These are phyloP conservation scores for Pachysolen tannophilus DNA, from an alignment of 805 yeast species.

Conservation along the genomic window DNA sequence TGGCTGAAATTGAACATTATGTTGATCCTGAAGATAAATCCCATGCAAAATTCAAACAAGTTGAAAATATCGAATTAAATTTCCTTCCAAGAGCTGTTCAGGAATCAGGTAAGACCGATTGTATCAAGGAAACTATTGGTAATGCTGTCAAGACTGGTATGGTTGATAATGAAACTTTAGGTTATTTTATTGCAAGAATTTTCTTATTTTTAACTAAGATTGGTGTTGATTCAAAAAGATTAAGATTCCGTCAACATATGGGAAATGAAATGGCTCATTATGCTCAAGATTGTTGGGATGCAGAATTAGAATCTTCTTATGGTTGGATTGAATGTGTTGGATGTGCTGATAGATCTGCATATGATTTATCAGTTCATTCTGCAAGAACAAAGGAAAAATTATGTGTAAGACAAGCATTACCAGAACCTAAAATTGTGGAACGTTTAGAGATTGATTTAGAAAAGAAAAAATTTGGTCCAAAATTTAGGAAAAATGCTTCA, in stretches of 20 bases:
- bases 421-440: constrained; percentile 78
- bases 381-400: constrained; percentile 92
- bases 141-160: constrained; percentile 83
- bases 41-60: constrained; percentile 74
- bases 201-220: constrained; percentile 75
- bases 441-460: constrained; percentile 78
- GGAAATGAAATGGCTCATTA: constrained; percentile 99
- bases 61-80: constrained; percentile 61
- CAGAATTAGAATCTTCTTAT: constrained; percentile 88
- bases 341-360: constrained; percentile 98
- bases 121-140: constrained; percentile 63
- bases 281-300: constrained; percentile 99
- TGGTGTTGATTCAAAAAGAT: constrained; percentile 77
- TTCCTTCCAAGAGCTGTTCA: constrained; percentile 86
- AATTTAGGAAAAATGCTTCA: constrained; percentile 95
- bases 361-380: constrained; percentile 91
- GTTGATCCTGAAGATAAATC: constrained; percentile 88
- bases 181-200: constrained; percentile 94
- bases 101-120: constrained; percentile 71
- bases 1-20: constrained; percentile 99
- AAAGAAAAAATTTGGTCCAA: constrained; percentile 96
- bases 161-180: constrained; percentile 95
- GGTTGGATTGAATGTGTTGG: constrained; percentile 99
- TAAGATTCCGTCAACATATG: constrained; percentile 98
- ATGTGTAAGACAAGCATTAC: constrained; percentile 85